A percentile compares a stretch with the other conserved stretches of the same genome.
phyloP scores from a whole-genome alignment of 73 alveolate genomes.

The Tetrahymena thermophila region DNA sequence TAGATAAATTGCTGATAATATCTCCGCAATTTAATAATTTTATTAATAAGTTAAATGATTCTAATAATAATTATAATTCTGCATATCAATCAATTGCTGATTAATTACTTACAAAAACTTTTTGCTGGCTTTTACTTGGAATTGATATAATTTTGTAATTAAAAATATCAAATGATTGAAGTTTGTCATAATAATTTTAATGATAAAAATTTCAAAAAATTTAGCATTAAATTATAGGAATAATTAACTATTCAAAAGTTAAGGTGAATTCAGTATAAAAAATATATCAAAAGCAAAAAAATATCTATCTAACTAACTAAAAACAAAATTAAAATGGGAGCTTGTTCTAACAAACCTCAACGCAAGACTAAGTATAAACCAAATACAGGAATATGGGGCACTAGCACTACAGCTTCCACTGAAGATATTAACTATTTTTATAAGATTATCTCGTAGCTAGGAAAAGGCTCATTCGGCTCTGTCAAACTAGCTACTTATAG shows the following conservation, averaged over 20 bases:
- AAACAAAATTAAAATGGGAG: not conserved
- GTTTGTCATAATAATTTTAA: not conserved
- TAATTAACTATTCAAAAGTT: not conserved
- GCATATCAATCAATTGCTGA: not conserved
- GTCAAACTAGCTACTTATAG: conserved; percentile 68
- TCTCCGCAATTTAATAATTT: not conserved
- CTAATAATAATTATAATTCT: no score
- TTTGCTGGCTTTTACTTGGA: not conserved
- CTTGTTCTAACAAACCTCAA: not conserved
- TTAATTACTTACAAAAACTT: not conserved
- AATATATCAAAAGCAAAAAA: not conserved
- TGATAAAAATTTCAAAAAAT: not conserved
- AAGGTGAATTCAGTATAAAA: not conserved
- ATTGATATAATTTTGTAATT: not conserved
- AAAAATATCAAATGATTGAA: not conserved
- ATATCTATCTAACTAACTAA: not conserved
- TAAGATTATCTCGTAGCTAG: conserved; percentile 73
- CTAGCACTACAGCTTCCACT: not conserved
- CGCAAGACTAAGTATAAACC: not conserved
- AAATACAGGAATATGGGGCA: not conserved
- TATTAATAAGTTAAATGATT: not conserved
- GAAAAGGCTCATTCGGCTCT: conserved; percentile 94
- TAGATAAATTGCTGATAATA: not conserved
- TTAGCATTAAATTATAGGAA: not conserved
- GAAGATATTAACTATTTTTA: conserved; percentile 42